These are phyloP conservation scores for Flueggea neowawraea DNA, from an alignment of 441 rosid species.

Conservation along the genomic window DNA sequence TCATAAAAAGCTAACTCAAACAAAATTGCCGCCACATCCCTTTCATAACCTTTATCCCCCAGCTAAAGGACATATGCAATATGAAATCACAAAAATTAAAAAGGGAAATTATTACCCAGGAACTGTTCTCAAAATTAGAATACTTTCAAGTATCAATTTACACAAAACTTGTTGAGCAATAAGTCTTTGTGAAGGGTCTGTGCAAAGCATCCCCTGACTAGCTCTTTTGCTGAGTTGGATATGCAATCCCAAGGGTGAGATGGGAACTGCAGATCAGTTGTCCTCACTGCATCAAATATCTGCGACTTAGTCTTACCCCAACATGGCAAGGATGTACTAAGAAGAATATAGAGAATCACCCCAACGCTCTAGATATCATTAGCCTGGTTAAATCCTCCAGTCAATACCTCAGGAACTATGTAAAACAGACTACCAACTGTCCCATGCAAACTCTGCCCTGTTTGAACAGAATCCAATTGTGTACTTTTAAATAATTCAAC, in stretches of 20 bases:
- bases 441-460: constrained; percentile 60
- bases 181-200: constrained; percentile 45
- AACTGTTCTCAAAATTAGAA: too few relatives aligned
- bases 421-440: constrained; percentile 76
- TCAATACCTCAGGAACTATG: constrained; percentile 71
- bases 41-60: too few relatives aligned
- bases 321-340: constrained; percentile 63
- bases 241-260: constrained; percentile 52
- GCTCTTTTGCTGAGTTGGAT: constrained; percentile 47
- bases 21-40: too few relatives aligned
- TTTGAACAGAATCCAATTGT: constrained; percentile 1
- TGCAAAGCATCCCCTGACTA: constrained; percentile 59
- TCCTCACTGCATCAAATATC: constrained; percentile 62
- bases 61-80: too few relatives aligned
- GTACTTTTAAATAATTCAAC: too few relatives aligned
- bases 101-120: too few relatives aligned
- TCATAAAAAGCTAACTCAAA: too few relatives aligned
- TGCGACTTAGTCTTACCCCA: constrained; percentile 73
- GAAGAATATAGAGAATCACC: constrained; percentile 64
- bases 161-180: constrained; percentile 61
- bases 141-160: constrained; percentile 14
- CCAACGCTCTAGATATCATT: constrained; percentile 83
- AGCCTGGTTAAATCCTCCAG: constrained; percentile 62
- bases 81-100: too few relatives aligned
- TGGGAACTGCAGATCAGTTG: constrained; percentile 64